phyloP scores from a whole-genome alignment of 768 basidiomycete species.

The Tubosaeta sp. region DNA sequence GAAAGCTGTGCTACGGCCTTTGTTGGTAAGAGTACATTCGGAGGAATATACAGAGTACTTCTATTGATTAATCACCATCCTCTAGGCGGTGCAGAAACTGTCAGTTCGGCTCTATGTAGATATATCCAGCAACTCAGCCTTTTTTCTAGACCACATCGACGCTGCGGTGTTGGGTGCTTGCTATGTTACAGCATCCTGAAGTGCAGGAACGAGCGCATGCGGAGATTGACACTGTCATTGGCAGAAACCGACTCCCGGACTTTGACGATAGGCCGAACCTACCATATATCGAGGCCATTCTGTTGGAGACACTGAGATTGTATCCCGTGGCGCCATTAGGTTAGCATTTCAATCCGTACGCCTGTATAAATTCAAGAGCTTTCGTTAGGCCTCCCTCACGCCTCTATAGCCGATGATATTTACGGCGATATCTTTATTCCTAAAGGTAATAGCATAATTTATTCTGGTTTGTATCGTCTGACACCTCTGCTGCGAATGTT shows the following conservation, averaged over 20 bases:
- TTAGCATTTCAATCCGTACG: not conserved
- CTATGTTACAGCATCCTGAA: slow-evolving; percentile 30
- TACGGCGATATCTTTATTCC: not conserved
- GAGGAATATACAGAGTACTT: not conserved
- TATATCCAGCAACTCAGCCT: not conserved
- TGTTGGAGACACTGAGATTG: slow-evolving; percentile 29
- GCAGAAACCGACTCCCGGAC: slow-evolving; percentile 23
- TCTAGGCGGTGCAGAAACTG: slow-evolving; percentile 23
- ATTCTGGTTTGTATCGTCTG: not conserved
- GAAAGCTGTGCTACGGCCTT: not conserved
- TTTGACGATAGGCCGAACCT: slow-evolving; percentile 21
- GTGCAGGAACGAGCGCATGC: slow-evolving; percentile 28
- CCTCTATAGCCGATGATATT: not conserved
- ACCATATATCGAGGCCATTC: slow-evolving; percentile 28
- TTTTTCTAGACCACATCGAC: slow-evolving; percentile 1
- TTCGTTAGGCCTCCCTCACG: slow-evolving; percentile 8
- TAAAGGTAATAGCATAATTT: not conserved
- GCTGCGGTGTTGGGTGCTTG: slow-evolving; percentile 24
- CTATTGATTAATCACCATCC: not conserved
- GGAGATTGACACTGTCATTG: slow-evolving; percentile 29
- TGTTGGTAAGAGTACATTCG: not conserved
- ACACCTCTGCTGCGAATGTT: not conserved
- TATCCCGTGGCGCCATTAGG: slow-evolving; percentile 26
- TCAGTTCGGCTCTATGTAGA: not conserved
- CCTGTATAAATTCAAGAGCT: not conserved